Base-by-base conservation (phyloP, 306 rosid genomes). In the Acacia melanoxylon region DNA sequence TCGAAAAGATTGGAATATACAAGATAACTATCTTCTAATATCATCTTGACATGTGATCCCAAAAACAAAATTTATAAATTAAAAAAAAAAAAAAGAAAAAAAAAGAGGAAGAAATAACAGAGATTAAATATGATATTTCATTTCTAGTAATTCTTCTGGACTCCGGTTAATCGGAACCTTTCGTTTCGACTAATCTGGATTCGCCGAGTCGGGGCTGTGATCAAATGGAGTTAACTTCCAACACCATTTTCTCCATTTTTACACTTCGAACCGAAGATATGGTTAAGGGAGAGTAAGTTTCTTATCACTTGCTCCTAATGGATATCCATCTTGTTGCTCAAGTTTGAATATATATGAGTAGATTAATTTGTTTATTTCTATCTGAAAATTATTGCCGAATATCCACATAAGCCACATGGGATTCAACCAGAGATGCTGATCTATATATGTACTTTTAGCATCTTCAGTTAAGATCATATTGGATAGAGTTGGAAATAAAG, bases 401-500 rank as follows among this genome's bases (percentile, higher is more conserved):
- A 44, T 51, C 58, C 58, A 12, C 45, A 35, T 9, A 35, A 67
- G 15, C 25, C 82, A 78, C 84, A 81, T 48, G 78, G 61, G 42
- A 14, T 65, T 27, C 20, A n/a, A 25, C 25, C 59, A 78, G 13
- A 74, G 22, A 54, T 49, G 31, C 22, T 48, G 35, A 49, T 66
- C 42, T 10, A 40, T 14, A 86, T 42, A 42, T 31, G 8, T 6
- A 37, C 41, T 82, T 20, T 67, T 37, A 33, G 56, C 77, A 46
- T 79, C 72, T 80, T 59, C 44, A 37, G 4, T 13, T 27, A 29
- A 46, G 71, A 63, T 68, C 72, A 75, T 46, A 77, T 52, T 81
- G 78, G 83, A 89, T 76, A 74, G 48, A 75, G 42, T 72, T 27
- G 61, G 31, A 24, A 78, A 52, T 54, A 82, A 81, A 37, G 65